These are phyloP conservation scores for Lignosus rhinocerotis DNA, from an alignment of 1,284 basidiomycete species.

Conservation along the genomic window DNA sequence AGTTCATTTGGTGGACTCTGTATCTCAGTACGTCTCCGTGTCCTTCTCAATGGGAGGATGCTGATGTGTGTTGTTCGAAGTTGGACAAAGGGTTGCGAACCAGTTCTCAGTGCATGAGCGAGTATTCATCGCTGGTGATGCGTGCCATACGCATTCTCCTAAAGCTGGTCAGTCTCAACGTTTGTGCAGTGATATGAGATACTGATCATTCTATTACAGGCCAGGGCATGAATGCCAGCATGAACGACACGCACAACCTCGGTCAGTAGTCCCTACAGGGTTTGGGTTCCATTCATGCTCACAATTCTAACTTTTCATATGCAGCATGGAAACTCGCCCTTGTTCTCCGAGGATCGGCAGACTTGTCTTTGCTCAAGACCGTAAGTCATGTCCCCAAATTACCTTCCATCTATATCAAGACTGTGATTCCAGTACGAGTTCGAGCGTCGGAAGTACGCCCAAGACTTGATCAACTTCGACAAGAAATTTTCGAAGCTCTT, in stretches of 20 bases:
- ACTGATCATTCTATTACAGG: conserved; percentile 39
- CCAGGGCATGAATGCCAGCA: conserved; percentile 73
- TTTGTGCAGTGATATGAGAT: neutral
- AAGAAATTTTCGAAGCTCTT: conserved; percentile 76
- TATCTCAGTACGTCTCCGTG: conserved; percentile 49
- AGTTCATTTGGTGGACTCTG: conserved; percentile 80
- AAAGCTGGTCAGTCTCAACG: conserved; percentile 42
- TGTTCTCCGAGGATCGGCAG: conserved; percentile 72
- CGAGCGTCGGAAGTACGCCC: conserved; percentile 73
- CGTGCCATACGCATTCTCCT: conserved; percentile 84
- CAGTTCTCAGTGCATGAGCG: conserved; percentile 66
- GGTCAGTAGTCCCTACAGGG: conserved; percentile 36
- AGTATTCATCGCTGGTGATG: conserved; percentile 81
- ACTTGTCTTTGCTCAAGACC: conserved; percentile 66
- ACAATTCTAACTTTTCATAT: neutral
- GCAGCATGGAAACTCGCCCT: conserved; percentile 76
- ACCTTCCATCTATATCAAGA: neutral
- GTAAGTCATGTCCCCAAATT: conserved; percentile 41
- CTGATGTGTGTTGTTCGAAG: conserved; percentile 18
- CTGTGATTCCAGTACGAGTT: neutral
- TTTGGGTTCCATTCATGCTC: neutral
- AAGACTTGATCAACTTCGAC: conserved; percentile 82
- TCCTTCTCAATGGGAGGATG: neutral
- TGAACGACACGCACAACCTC: conserved; percentile 83
- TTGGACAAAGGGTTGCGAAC: conserved; percentile 79